phyloP scores from a whole-genome alignment of 2,329 filamentous ascomycete species.

The Hypomyces perniciosus region DNA sequence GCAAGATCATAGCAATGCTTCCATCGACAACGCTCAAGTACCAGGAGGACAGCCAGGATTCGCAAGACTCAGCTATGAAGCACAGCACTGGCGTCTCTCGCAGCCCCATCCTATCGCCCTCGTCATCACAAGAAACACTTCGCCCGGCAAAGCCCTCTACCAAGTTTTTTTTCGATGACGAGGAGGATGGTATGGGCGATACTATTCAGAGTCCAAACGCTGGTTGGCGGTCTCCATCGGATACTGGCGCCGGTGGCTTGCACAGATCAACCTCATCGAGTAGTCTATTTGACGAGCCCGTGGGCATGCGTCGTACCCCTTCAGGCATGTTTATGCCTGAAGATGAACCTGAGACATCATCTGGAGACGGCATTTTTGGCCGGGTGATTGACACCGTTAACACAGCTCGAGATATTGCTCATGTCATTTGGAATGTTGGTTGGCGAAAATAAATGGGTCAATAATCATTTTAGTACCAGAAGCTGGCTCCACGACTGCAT shows the following conservation, averaged over 20 bases:
- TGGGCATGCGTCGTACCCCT: conserved; percentile 67
- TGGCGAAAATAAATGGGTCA: conserved; percentile 46
- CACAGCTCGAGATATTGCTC: conserved; percentile 63
- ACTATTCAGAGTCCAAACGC: conserved; percentile 22
- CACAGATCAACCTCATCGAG: conserved; percentile 43
- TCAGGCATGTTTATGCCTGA: conserved; percentile 92
- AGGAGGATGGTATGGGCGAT: conserved; percentile 46
- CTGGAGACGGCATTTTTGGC: conserved; percentile 63
- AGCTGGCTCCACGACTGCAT: neutral
- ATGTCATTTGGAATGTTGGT: conserved; percentile 67
- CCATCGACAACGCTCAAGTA: conserved; percentile 86
- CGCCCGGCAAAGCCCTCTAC: conserved; percentile 62
- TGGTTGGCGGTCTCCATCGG: conserved; percentile 28
- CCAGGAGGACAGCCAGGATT: conserved; percentile 67
- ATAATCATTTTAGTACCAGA: neutral
- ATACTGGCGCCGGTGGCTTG: conserved; percentile 26
- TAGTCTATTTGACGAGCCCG: conserved; percentile 45
- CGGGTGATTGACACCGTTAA: conserved; percentile 76
- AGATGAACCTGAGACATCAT: conserved; percentile 62
- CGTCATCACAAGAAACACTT: conserved; percentile 77
- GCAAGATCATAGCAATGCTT: conserved; percentile 81
- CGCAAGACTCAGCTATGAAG: conserved; percentile 55
- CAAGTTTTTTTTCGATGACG: conserved; percentile 57
- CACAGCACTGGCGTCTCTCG: conserved; percentile 45
- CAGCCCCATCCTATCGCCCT: conserved; percentile 57